These are phyloP conservation scores for Gamarada debralockiae DNA, from an alignment of 495 filamentous ascomycete genomes.

Conservation along the genomic window DNA sequence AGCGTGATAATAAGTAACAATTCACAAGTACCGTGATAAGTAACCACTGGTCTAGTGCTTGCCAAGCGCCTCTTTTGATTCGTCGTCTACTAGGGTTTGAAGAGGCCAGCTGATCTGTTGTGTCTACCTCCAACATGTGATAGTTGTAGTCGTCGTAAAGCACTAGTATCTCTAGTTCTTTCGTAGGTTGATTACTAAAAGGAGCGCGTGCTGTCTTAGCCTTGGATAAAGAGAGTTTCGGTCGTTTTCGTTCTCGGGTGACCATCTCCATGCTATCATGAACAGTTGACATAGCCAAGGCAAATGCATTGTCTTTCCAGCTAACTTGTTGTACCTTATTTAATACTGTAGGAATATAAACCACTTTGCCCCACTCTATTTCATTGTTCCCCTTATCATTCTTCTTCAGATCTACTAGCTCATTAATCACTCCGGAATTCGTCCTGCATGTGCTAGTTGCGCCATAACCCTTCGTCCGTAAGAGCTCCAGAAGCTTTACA, in stretches of 20 bases:
- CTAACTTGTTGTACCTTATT: background rate
- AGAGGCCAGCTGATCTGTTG: background rate
- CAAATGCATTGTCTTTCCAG: background rate
- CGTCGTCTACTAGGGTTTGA: background rate
- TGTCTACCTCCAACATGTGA: background rate
- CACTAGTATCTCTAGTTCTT: background rate
- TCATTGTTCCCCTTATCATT: background rate
- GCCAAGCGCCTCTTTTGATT: background rate
- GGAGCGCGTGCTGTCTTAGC: background rate
- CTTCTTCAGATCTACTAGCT: conserved; percentile 3
- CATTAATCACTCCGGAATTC: background rate
- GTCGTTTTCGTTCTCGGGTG: too few relatives aligned
- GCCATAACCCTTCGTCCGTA: background rate
- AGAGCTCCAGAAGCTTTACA: background rate
- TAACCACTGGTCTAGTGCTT: conserved; percentile 1
- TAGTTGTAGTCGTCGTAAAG: conserved; percentile 1
- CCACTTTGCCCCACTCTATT: background rate
- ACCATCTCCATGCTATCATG: background rate
- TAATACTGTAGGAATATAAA: background rate
- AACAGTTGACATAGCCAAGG: background rate
- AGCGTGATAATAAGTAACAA: background rate
- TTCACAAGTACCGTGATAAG: background rate
- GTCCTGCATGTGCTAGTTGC: background rate
- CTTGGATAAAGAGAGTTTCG: background rate
- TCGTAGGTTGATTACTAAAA: background rate